These are phyloP conservation scores for Pseudogymnoascus sp. DNA, from an alignment of 2,329 filamentous ascomycete species.

Conservation along the genomic window DNA sequence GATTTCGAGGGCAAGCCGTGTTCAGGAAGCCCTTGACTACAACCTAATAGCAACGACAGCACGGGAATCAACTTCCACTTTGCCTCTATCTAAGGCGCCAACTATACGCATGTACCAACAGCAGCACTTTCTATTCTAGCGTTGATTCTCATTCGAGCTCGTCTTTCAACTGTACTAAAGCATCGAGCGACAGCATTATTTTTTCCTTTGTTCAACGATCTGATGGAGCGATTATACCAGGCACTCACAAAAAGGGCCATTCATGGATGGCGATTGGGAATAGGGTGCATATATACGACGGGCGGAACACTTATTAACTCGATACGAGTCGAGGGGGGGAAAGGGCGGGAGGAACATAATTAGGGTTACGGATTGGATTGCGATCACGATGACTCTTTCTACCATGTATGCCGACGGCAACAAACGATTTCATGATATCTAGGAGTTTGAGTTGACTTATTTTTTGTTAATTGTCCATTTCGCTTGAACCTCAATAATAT, in stretches of 20 bases:
- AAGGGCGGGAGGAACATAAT: not conserved
- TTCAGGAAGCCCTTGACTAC: not conserved
- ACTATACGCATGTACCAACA: constrained; percentile 7
- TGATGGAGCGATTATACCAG: constrained; percentile 11
- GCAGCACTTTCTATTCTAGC: constrained; percentile 4
- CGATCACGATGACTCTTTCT: not conserved
- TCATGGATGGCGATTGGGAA: constrained; percentile 10
- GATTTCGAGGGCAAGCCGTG: constrained; percentile 8
- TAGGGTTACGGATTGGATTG: constrained; percentile 9
- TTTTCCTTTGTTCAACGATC: constrained; percentile 12
- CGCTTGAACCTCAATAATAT: not conserved
- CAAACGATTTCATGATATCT: constrained; percentile 4
- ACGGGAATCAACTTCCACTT: not conserved
- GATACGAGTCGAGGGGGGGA: not conserved
- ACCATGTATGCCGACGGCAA: not conserved
- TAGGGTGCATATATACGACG: constrained; percentile 9
- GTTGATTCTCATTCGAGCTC: constrained; percentile 7
- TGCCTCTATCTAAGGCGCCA: not conserved
- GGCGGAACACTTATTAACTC: not conserved
- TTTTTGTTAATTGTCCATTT: not conserved
- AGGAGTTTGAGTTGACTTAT: constrained; percentile 7
- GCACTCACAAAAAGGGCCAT: constrained; percentile 12
- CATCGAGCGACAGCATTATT: constrained; percentile 11
- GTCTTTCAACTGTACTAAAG: constrained; percentile 9
- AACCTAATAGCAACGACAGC: not conserved